Conservation (phyloP, 2,329 filamentous ascomycete genomes). For the Botrytis elliptica region DNA sequence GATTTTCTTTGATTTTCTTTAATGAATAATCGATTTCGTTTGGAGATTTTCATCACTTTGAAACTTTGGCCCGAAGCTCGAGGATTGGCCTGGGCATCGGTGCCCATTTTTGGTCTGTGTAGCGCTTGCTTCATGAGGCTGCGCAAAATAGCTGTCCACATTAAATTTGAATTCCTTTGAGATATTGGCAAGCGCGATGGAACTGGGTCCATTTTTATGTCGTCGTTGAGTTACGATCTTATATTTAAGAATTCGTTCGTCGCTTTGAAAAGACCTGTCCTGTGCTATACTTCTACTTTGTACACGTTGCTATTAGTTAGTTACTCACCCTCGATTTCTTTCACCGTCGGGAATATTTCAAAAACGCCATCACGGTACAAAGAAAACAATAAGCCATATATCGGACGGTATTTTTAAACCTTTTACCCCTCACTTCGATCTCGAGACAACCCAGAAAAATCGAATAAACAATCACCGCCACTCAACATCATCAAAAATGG, state of each 20-base stretch:
- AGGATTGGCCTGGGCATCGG: neutral
- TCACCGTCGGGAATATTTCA: neutral
- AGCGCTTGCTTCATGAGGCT: neutral
- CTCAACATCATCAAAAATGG: neutral
- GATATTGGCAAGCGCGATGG: constrained; percentile 2
- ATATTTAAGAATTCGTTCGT: neutral
- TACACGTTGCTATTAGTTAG: neutral
- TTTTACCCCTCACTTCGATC: neutral
- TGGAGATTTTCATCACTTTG: neutral
- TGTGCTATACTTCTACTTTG: neutral
- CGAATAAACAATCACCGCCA: neutral
- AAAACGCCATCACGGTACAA: neutral
- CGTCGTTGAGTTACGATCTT: neutral
- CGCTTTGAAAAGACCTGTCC: neutral
- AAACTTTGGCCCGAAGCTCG: neutral
- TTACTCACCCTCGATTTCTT: neutral
- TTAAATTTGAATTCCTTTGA: constrained; percentile 7
- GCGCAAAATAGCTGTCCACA: neutral
- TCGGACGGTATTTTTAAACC: neutral
- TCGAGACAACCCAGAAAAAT: neutral
- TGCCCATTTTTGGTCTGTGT: neutral
- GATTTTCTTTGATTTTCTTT: neutral
- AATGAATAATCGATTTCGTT: neutral
- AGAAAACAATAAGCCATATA: neutral
- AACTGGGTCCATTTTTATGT: neutral